phyloP scores from a whole-genome alignment of 352 stramenopile genomes.

The Elongisporangium anandrum region DNA sequence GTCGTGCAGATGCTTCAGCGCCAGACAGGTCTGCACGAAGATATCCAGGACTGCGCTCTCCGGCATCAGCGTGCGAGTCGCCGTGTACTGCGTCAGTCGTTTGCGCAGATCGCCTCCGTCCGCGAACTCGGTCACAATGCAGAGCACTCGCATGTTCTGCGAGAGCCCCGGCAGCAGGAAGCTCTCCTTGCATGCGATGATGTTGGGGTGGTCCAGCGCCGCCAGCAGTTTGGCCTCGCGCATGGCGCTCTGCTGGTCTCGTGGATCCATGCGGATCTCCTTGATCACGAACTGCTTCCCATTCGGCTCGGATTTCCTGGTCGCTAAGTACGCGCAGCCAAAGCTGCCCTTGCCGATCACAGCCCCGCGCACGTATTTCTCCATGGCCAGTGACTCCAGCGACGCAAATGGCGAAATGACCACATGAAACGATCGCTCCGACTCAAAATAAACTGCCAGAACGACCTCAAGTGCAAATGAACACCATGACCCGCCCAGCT shows the following conservation, averaged over 20 bases:
- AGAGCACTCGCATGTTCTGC: constrained; percentile 34
- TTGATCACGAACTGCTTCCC: constrained; percentile 68
- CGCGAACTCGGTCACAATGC: constrained; percentile 84
- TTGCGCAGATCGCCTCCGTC: constrained; percentile 70
- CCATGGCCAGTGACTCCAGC: constrained; percentile 51
- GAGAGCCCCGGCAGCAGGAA: constrained; percentile 34
- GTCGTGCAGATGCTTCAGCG: constrained; percentile 77
- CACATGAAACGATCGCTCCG: neutral
- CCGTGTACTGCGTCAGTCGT: constrained; percentile 30
- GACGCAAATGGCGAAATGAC: neutral
- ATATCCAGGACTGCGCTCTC: constrained; percentile 48
- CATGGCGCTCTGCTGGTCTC: constrained; percentile 49
- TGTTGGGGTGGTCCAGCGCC: constrained; percentile 78
- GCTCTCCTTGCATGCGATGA: constrained; percentile 77
- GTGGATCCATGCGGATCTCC: constrained; percentile 66
- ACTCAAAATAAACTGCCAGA: neutral
- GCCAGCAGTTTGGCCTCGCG: constrained; percentile 65
- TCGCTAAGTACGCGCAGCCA: constrained; percentile 57
- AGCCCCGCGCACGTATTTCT: constrained; percentile 72
- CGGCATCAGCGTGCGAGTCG: constrained; percentile 10
- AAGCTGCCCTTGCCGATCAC: constrained; percentile 79
- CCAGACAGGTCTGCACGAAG: constrained; percentile 70
- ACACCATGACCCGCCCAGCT: neutral
- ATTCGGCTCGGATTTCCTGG: constrained; percentile 25
- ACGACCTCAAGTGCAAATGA: neutral